Base-by-base conservation (phyloP, 2,329 filamentous ascomycete genomes). In the Mariannaea elegans region DNA sequence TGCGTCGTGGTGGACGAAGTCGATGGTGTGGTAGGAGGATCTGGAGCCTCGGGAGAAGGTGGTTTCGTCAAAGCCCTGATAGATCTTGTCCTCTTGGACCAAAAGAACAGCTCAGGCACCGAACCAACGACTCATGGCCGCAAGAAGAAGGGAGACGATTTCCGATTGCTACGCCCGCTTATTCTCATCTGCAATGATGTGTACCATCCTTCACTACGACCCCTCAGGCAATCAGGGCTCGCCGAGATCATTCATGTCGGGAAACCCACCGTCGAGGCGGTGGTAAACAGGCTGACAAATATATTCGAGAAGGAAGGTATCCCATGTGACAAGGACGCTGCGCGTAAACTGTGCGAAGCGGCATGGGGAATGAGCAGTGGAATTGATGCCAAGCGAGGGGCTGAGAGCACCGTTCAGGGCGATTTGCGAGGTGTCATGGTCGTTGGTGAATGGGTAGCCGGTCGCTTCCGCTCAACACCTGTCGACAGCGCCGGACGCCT, bases 161-260 rank as follows among this genome's bases (percentile, higher is more conserved):
- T 99, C 73, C 87, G 91, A 39, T 84, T 97, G 62, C 86, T 97
- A 77, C 85, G 95, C 44, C 95, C 95, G 0, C 81, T 99, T 27
- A 93, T 99, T 49, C 82, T 99, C 46, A 95, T 99, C 68, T 99
- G 95, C 80, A 99, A 99, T 70, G 96, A 99, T 74, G 88, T 98
- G 1, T 99, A 99, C 72, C 93, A 97, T 67, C 89, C 94, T 4
- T 92, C 94, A 18, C 83, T 99, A 38, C 87, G 93, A 24, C 93
- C 92, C 0, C 81, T 99, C 7, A 88, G 95, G n/a, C 91, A 94
- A 64, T 94, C 93, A 0, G 87, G 82, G 6, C 79, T 95, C 48
- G 95, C 94, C 0, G 95, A 99, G 74, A 88, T 98, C 36, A 89
- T 99, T 19, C 93, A 97, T 71, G 90, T 97, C 31, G 92, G 94